Conservation (phyloP, 108 stramenopile genomes). For the Skeletonema potamos region DNA sequence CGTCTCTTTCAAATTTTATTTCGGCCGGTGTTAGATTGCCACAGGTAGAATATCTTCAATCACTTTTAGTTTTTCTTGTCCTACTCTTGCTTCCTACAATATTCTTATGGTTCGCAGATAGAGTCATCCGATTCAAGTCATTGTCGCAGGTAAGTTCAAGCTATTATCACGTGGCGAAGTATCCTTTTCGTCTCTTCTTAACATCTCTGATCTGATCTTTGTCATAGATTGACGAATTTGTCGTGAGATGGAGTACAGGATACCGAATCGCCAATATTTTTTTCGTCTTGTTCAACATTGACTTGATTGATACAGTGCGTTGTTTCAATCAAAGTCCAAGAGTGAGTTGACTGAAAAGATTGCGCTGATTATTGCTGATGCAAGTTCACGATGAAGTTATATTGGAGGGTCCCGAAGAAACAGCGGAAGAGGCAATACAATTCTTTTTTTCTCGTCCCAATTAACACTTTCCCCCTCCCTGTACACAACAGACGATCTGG, state of each 20-base stretch:
- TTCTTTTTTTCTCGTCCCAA: too few relatives aligned
- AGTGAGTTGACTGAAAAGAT: too few relatives aligned
- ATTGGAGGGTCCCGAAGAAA: too few relatives aligned
- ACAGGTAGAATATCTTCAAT: slow-evolving; percentile 39
- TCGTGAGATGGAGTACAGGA: slow-evolving; percentile 40
- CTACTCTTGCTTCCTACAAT: slow-evolving; percentile 44
- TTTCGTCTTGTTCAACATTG: slow-evolving; percentile 33
- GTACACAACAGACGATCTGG: not conserved
- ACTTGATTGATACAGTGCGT: slow-evolving; percentile 13
- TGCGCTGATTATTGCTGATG: too few relatives aligned
- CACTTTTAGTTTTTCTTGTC: slow-evolving; percentile 39
- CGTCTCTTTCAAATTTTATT: not conserved
- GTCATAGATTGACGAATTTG: slow-evolving; percentile 32
- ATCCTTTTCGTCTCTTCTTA: not conserved
- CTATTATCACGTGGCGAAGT: not conserved
- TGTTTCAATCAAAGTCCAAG: slow-evolving; percentile 20
- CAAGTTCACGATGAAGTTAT: too few relatives aligned
- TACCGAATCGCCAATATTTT: slow-evolving; percentile 33
- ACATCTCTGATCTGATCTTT: not conserved
- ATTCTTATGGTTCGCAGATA: slow-evolving; percentile 34
- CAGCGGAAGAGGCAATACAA: too few relatives aligned
- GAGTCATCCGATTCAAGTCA: slow-evolving; percentile 56
- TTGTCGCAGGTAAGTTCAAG: slow-evolving; percentile 27
- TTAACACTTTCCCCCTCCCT: too few relatives aligned
- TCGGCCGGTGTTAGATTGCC: slow-evolving; percentile 8